Conservation (phyloP, 139 green algal species). For the Chlorella ohadii region DNA sequence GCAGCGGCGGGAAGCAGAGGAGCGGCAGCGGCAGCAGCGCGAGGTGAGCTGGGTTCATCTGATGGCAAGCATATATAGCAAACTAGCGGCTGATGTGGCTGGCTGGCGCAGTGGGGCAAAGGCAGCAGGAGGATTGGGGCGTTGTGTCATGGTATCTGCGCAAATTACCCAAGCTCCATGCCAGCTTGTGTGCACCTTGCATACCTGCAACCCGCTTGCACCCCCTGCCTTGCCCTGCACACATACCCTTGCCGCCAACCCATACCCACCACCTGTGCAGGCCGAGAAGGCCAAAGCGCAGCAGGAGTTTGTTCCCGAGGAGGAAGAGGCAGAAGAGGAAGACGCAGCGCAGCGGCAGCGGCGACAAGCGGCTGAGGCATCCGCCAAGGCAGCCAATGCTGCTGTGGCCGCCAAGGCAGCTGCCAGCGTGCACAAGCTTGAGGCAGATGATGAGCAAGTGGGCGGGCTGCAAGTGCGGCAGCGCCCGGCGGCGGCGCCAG, state of each 20-base stretch:
- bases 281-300: not conserved
- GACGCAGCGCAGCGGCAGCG: not conserved
- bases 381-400: not conserved
- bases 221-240: too few species aligned
- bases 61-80: not conserved
- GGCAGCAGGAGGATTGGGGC: too few species aligned
- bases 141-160: too few species aligned
- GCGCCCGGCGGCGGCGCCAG: not conserved
- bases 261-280: too few species aligned
- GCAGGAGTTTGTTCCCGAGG: constrained; percentile 20
- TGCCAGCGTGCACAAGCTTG: constrained; percentile 13
- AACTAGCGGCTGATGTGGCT: too few species aligned
- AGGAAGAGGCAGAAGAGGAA: constrained; percentile 31
- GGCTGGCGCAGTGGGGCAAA: too few species aligned
- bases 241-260: too few species aligned
- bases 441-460: not conserved
- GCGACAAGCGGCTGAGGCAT: not conserved
- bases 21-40: constrained; percentile 24
- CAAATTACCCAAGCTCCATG: too few species aligned
- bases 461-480: constrained; percentile 17
- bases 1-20: constrained; percentile 38
- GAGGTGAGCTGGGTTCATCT: constrained; percentile 3
- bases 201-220: too few species aligned
- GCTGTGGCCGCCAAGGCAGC: constrained; percentile 2
- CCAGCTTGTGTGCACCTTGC: too few species aligned